Base-by-base conservation (phyloP, 148 eudicot genomes). In the Silene uniflora region DNA sequence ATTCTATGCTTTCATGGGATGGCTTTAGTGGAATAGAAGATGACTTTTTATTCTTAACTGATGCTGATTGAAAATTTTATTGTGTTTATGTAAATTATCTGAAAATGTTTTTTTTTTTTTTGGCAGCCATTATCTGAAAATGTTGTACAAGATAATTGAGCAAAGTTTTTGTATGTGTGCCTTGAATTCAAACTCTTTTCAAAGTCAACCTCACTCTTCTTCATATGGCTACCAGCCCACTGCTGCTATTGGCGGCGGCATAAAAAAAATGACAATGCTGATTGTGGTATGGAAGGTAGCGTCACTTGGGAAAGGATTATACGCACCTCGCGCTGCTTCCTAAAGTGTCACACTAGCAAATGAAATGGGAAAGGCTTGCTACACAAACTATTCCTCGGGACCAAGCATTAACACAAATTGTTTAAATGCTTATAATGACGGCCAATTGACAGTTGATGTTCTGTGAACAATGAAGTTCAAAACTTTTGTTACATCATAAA, bases 31-130 rank as follows among this genome's bases (percentile, higher is more conserved):
- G 44, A 71, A 14, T 71, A 71, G 73, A 25, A 52, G 62, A 71
- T 71, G 62, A 71, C 29, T 59, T 71, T 71, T 59, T 71, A 54
- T 71, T 71, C 73, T 52, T 71, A 59, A 71, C 73, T 23, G 73
- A 71, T 71, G 61, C 21, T 49, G 42, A 71, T 54, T 71, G 60
- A 71, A 49, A n/a, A 3, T 10, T 39, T 49, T 7, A 10, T 6
- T 22, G 0, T 23, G 47, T 49, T 23, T 69, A 49, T 14, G 35
- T 49, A 7, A 22, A 54, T 4, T 49, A 52, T 25, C 17, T 52
- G 7, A 12, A 66, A 68, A n/a, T n/a, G n/a, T n/a, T n/a, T n/a
- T n/a, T n/a, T n/a, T n/a, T n/a, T n/a, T n/a, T n/a, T n/a, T n/a
- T n/a, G n/a, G n/a, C n/a, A n/a, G n/a, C n/a, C n/a, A n/a, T n/a